phyloP scores from a whole-genome alignment of 176 grass and related monocot species.

The Carex pumila region DNA sequence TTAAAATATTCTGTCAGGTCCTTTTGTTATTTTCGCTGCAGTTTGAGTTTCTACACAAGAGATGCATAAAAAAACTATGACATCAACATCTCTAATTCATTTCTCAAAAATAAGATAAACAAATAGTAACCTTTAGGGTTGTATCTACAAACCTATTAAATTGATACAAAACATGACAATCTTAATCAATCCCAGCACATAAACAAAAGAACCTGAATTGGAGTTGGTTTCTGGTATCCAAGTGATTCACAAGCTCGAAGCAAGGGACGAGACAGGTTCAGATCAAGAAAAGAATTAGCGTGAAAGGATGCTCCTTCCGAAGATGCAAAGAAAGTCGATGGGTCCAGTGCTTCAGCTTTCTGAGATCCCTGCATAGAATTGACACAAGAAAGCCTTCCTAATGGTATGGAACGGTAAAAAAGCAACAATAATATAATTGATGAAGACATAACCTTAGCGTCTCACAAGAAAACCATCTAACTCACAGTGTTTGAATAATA shows the following conservation, averaged over 20 bases:
- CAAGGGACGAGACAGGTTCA: constrained; percentile 81
- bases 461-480: background rate
- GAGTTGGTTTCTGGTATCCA: constrained; percentile 90
- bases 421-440: background rate
- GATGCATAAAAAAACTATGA: background rate
- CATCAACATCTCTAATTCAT: background rate
- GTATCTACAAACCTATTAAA: background rate
- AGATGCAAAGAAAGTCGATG: constrained; percentile 54
- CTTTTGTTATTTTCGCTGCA: background rate
- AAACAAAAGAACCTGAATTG: constrained; percentile 65
- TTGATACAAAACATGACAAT: background rate
- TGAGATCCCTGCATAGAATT: constrained; percentile 10
- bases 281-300: constrained; percentile 85
- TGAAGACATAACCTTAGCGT: background rate
- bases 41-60: background rate
- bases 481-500: background rate
- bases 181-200: background rate
- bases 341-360: constrained; percentile 1
- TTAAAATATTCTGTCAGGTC: background rate
- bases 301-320: constrained; percentile 73
- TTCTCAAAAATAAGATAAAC: background rate
- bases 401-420: background rate
- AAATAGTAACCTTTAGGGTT: background rate
- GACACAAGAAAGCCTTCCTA: background rate
- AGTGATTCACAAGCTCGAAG: constrained; percentile 85